Evolutionary conservation across 192 early-diverging fungal genomes (phyloP), one percentile per base, ranked within the genome.

Genomic region (Backusella westeae): DNA sequence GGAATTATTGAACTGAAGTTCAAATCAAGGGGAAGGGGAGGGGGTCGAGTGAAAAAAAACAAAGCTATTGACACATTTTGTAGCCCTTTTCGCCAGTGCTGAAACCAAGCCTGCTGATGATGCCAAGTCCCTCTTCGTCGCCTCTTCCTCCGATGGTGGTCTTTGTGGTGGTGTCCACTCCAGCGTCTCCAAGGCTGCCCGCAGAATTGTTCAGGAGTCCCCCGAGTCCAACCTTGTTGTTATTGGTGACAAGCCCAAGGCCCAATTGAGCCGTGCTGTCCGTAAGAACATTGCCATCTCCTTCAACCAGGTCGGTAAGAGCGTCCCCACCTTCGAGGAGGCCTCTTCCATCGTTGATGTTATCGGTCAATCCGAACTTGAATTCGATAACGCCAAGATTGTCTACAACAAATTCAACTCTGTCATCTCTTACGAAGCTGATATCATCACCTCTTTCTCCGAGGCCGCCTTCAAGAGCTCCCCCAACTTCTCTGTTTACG

Each of bases 161-260:
- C 93, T 99, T 41, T 99, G 98, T 85, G 96, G 97, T 84, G 97
- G 97, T 90, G 96, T 99, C 84, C 97, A 99, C 93, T 93, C 92
- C 77, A 94, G 92, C 76, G 91, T 99, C 42, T 85, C 95, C 80
- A 96, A 97, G 85, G 85, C 83, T 77, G 91, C 94, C 80, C 93
- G 93, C 77, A 88, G 82, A 71, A 81, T 87, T 75, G 72, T 97
- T 29, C 84, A 81, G 39, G 77, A 85, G n/a, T 78, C 89, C 65
- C 81, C 87, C 59, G 86, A 91, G 4, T 75, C 87, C 19, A 78
- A 84, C 26, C 42, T 96, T 42, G 92, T 92, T 63, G 86, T 96
- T 70, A 78, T 99, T 66, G 97, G 97, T 77, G 93, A 96, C 86
- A 98, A 99, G 91, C 95, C 94, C 80, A 95, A 94, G 87, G 85